A percentile compares a stretch with the other conserved stretches of the same genome.
Evolutionary conservation across 352 stramenopile genomes (phyloP).

Genomic region (Phytophthora syringae): DNA sequence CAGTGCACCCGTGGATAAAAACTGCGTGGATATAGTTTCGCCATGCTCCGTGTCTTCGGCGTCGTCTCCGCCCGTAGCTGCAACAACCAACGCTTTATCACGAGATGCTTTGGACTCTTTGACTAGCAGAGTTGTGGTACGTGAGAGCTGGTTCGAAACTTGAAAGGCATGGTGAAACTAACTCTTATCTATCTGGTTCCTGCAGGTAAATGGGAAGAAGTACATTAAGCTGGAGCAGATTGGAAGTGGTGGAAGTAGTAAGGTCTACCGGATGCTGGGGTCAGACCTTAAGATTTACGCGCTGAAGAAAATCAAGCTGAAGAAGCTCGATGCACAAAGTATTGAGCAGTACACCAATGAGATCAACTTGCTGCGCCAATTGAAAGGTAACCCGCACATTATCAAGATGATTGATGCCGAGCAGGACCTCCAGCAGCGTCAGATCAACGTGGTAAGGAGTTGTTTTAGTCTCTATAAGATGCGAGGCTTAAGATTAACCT

Average conservation of each 20-base stretch:
- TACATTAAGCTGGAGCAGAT: slow-evolving; percentile 98
- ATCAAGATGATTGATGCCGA: slow-evolving; percentile 96
- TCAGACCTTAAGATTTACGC: slow-evolving; percentile 95
- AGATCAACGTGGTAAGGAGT: slow-evolving; percentile 69
- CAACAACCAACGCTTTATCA: slow-evolving; percentile 31
- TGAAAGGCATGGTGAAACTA: neutral
- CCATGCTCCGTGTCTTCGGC: slow-evolving; percentile 61
- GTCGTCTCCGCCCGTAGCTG: slow-evolving; percentile 54
- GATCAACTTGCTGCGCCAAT: slow-evolving; percentile 93
- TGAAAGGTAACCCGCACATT: slow-evolving; percentile 96
- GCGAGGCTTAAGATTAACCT: neutral
- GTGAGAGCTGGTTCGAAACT: slow-evolving; percentile 3
- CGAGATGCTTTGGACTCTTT: slow-evolving; percentile 60
- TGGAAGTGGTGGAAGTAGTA: slow-evolving; percentile 96
- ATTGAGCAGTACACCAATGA: slow-evolving; percentile 98
- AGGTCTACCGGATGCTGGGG: slow-evolving; percentile 96
- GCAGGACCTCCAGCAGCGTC: slow-evolving; percentile 85
- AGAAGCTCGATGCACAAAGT: slow-evolving; percentile 88
- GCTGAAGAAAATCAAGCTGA: slow-evolving; percentile 98
- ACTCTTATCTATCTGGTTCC: slow-evolving; percentile 7
- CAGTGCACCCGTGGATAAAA: slow-evolving; percentile 26
- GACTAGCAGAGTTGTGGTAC: slow-evolving; percentile 66
- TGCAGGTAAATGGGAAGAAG: slow-evolving; percentile 86
- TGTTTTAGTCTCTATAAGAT: neutral
- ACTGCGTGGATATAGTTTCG: slow-evolving; percentile 45